A percentile compares a stretch with the other conserved stretches of the same genome.
These are phyloP conservation scores for Yamadazyma dushanensis DNA, from an alignment of 1,139 yeast genomes.

Conservation along the genomic window DNA sequence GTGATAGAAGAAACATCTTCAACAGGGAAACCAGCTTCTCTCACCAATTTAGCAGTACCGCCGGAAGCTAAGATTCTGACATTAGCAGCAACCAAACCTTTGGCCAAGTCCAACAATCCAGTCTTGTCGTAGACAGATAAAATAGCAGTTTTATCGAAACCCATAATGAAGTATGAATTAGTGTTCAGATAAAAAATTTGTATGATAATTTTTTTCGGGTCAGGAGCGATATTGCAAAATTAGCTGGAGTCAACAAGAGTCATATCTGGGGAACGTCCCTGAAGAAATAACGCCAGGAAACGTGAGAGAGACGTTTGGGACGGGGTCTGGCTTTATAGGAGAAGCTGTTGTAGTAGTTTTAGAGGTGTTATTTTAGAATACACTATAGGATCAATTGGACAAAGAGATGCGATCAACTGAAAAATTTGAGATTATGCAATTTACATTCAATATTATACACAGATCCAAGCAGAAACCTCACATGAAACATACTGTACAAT, in stretches of 20 bases:
- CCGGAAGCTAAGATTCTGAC: constrained; percentile 96
- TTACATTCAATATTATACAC: constrained; percentile 8
- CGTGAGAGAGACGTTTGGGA: too few species aligned
- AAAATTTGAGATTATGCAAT: constrained; percentile 4
- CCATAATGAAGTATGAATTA: constrained; percentile 17
- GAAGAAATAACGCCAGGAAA: too few species aligned
- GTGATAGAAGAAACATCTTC: constrained; percentile 94
- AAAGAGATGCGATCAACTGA: not conserved
- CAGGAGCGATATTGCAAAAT: constrained; percentile 9
- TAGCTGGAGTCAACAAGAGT: constrained; percentile 10
- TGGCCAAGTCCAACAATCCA: constrained; percentile 91
- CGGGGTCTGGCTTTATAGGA: too few species aligned
- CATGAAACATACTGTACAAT: too few species aligned
- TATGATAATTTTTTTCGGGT: constrained; percentile 3
- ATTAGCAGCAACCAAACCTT: constrained; percentile 84
- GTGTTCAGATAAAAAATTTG: constrained; percentile 1
- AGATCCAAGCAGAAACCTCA: too few species aligned
- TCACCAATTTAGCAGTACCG: constrained; percentile 90
- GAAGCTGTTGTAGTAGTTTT: too few species aligned
- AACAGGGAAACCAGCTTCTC: constrained; percentile 98
- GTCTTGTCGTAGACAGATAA: constrained; percentile 97
- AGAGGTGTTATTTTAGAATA: too few species aligned
- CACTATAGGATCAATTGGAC: not conserved
- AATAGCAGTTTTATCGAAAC: constrained; percentile 79
- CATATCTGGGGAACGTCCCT: constrained; percentile 5